Conservation (phyloP, 345 rosid species). For the Syzygium grande region DNA sequence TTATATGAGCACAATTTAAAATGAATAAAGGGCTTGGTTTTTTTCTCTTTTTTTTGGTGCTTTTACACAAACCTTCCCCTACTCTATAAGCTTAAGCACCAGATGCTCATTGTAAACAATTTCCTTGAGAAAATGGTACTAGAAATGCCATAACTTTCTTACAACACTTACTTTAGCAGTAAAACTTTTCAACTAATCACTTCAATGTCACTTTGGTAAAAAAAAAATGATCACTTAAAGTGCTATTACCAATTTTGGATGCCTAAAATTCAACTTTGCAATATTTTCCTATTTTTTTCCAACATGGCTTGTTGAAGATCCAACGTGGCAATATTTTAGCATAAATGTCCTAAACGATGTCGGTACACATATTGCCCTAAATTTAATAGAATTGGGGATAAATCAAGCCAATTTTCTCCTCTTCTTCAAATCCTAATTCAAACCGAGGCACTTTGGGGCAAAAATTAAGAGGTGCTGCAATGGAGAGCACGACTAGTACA, state of each 20-base stretch:
- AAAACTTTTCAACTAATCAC: background rate
- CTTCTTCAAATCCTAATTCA: background rate
- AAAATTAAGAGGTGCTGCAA: background rate
- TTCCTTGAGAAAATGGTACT: constrained; percentile 15
- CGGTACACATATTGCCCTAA: background rate
- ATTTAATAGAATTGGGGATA: background rate
- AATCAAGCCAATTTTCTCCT: background rate
- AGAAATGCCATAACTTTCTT: background rate
- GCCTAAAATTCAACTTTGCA: background rate
- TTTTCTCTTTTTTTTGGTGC: background rate
- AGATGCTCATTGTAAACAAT: constrained; percentile 67
- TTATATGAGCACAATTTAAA: background rate
- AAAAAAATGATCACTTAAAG: background rate
- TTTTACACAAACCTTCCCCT: constrained; percentile 65
- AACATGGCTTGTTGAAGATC: background rate
- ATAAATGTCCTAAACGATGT: background rate
- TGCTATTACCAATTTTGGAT: background rate
- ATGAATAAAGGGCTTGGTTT: background rate
- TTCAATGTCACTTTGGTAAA: background rate
- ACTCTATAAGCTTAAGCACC: constrained; percentile 63
- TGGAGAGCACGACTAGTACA: background rate
- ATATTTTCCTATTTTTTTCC: background rate
- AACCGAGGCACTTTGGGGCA: background rate
- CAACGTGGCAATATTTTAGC: background rate
- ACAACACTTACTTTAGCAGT: background rate